Base-by-base conservation (phyloP, 176 grass and related monocot species). In the Carex scoparia region DNA sequence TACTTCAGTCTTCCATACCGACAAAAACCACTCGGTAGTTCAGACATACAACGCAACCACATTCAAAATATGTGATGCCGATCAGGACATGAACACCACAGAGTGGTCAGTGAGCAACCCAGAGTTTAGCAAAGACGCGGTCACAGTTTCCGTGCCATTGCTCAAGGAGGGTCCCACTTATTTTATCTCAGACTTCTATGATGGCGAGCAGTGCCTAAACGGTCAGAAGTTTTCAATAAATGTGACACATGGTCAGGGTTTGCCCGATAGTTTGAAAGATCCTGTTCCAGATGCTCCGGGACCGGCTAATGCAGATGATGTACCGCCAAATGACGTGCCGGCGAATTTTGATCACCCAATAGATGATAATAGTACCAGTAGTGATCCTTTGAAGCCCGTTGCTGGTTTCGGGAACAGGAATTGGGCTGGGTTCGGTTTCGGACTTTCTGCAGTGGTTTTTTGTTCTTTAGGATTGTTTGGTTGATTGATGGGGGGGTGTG, bases 21-120 rank as follows among this genome's bases (percentile, higher is more conserved):
- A 99, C 91, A 99, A 94, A 84, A 95, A 94, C 79, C 96, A 99
- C 87, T 92, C 96, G 28, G 91, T 99, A 63, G 88, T 99, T 68
- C 96, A 99, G 85, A 99, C 96, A 12, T 87, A 84, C 81, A 99
- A 99, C 66, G 83, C 12, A 79, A 95, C 93, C 19, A 86, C 92
- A 69, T 99, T 92, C 93, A 90, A 88, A 84, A 91, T 81, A 85
- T 99, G 96, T 80, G 90, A 94, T 80, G 88, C 88, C 10, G 89
- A 89, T 48, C 84, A 84, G 3, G 91, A 92, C 78, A 31, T 67
- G 37, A 92, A 99, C 93, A 92, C 91, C 2, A 46, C 90, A 2
- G 90, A 94, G 40, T 99, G 96, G 96, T 95, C 96, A 4, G 86
- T 88, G n/a, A 81, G 85, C 2, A 82, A 72, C 86, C 91, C 96